Evolutionary conservation across 2,329 filamentous ascomycete genomes (phyloP), one percentile per base, ranked within the genome.

Genomic region (Fusarium drepaniforme): DNA sequence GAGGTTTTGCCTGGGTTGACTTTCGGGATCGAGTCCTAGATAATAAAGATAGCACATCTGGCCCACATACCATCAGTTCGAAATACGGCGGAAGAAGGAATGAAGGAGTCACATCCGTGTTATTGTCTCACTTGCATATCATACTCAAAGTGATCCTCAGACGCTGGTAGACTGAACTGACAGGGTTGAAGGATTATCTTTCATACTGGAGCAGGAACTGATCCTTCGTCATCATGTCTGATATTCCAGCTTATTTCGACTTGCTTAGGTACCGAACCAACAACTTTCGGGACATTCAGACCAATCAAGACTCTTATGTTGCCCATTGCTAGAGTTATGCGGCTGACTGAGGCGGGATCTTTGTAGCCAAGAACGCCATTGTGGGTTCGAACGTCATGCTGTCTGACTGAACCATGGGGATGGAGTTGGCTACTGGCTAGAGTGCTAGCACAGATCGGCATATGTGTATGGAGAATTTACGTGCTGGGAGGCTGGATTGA

Each of bases 1-100:
- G 69, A 71, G 7, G 61, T 75, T 3, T 16, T 75, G 0, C 72
- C 73, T 12, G 73, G 73, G 0, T 3, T 75, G 13, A 57, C 37
- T 4, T 62, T 75, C 2, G 30, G 13, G 2, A 35, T 75, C 3
- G 66, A 73, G 12, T 25, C 44, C 5, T 58, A 18, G 16, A 46
- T 46, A 46, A 8, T 46, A 2, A 46, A 15, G 21, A 46, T 16
- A 23, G 4, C 13, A 2, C 6, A 46, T 46, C 28, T 28, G 28
- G 7, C 28, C 28, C 28, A 28, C 28, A 28, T 28, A 28, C 28
- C 28, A 28, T 28, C 28, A 28, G 28, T 28, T 28, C 9, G 28
- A 28, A 28, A 28, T 28, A 28, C 28, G 11, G 28, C 18, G 46
- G 46, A 51, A 12, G 25, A 51, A 51, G 8, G 5, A 51, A 51